Evolutionary conservation across 2,329 filamentous ascomycete species (phyloP), one percentile per base, ranked within the genome.

Genomic region (Colletotrichum echinochloae): DNA sequence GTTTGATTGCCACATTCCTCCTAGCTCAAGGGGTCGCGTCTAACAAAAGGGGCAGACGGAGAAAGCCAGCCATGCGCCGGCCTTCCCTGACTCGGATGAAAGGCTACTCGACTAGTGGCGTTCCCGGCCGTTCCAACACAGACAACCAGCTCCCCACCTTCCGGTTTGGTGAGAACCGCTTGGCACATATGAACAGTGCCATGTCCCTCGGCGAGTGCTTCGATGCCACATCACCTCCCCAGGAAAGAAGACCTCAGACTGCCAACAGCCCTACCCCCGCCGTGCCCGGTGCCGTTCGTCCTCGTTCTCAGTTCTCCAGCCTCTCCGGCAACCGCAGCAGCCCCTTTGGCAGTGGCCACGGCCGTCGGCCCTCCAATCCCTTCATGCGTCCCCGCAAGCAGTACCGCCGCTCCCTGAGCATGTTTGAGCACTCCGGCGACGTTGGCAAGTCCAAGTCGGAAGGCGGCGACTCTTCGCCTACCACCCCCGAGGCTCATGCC

Each of bases 341-440:
- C 48, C 97, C 94, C 18, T 94, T 95, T 41, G 87, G 92, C 72
- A 87, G 86, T 70, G 86, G 84, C 70, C 92, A 95, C 75, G 83
- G 91, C 66, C 90, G 94, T 73, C 94, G 95, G 74, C 87, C 84
- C 71, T 92, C 88, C 59, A 94, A 91, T 79, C 92, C 88, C 66
- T 89, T 92, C 74, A 84, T 90, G 76, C 90, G 94, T 72, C 93
- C 93, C 54, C 89, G 95, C 74, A 97, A 97, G 78, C 93, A 96
- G 79, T 95, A 95, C 78, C 91, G 96, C 71, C 91, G 96, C 74
- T 97, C 95, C 30, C 84, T 98, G 78, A 98, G 96, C 87, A 99
- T 99, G 96, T 99, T 97, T 82, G 95, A 98, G 83, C 90, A 92
- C 79, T 92, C 95, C 4, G 92, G 89, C 74, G 96, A 98, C 78